phyloP scores from a whole-genome alignment of 1,139 yeast genomes.

The Kodamaea alishanica region DNA sequence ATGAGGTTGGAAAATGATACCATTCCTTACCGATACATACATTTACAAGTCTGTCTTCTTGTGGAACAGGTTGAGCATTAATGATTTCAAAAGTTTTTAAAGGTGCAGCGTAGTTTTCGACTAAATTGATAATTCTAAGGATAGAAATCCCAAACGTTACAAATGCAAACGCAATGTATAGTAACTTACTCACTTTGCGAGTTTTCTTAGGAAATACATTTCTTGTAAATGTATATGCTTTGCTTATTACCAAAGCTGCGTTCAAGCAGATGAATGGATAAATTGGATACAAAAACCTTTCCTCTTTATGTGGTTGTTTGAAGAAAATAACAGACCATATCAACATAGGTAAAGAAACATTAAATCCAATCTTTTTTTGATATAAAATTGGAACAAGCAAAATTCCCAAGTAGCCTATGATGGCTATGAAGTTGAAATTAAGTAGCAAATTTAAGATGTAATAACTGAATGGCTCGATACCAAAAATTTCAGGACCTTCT shows the following conservation, averaged over 20 bases:
- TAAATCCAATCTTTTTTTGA: slow-evolving; percentile 13
- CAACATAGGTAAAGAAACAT: slow-evolving; percentile 35
- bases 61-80: slow-evolving; percentile 8
- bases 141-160: slow-evolving; percentile 26
- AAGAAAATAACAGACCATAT: slow-evolving; percentile 69
- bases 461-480: slow-evolving; percentile 79
- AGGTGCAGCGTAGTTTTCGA: slow-evolving; percentile 62
- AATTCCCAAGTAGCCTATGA: slow-evolving; percentile 44
- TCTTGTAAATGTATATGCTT: slow-evolving; percentile 15
- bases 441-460: slow-evolving; percentile 65
- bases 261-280: slow-evolving; percentile 65
- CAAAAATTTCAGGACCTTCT: slow-evolving; percentile 87
- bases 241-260: slow-evolving; percentile 54
- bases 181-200: slow-evolving; percentile 11
- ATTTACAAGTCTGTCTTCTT: slow-evolving; percentile 26
- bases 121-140: slow-evolving; percentile 38
- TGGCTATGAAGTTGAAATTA: slow-evolving; percentile 62
- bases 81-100: slow-evolving; percentile 23
- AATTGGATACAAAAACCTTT: slow-evolving; percentile 81
- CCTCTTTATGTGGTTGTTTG: slow-evolving; percentile 88
- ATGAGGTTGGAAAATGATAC: slow-evolving; percentile 89
- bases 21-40: slow-evolving; percentile 92
- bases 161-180: slow-evolving; percentile 17
- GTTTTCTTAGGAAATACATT: slow-evolving; percentile 5
- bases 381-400: slow-evolving; percentile 20